These are phyloP conservation scores for Xylariales sp. DNA, from an alignment of 2,329 filamentous ascomycete species.

Conservation along the genomic window DNA sequence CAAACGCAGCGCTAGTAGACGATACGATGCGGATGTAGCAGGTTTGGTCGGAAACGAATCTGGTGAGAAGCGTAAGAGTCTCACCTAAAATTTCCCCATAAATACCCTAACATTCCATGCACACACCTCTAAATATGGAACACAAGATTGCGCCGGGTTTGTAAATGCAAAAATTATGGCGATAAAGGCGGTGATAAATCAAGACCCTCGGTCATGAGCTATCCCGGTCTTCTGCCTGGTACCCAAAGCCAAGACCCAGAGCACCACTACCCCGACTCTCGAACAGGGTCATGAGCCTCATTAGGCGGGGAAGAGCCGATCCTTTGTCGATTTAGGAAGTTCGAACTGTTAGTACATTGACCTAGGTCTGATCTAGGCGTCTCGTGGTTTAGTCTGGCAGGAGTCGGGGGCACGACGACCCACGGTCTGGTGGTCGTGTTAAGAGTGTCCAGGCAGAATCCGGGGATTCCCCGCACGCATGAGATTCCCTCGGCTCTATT, in stretches of 20 bases:
- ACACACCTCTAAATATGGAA: neutral
- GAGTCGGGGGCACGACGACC: neutral
- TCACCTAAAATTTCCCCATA: neutral
- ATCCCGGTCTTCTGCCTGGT: neutral
- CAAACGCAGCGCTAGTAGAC: neutral
- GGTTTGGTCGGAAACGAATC: neutral
- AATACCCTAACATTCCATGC: neutral
- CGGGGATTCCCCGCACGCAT: conserved; percentile 38
- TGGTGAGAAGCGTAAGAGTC: neutral
- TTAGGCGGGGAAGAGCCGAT: conserved; percentile 29
- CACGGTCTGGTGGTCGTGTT: conserved; percentile 6
- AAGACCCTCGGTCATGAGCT: conserved; percentile 17
- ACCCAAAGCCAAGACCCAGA: conserved; percentile 24
- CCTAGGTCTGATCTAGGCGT: neutral
- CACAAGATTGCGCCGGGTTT: neutral
- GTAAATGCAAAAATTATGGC: neutral
- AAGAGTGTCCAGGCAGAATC: conserved; percentile 21
- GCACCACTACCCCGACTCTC: conserved; percentile 27
- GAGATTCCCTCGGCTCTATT: conserved; percentile 29
- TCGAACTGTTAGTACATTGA: conserved; percentile 7
- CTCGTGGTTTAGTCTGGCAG: conserved; percentile 3
- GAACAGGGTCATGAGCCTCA: conserved; percentile 35
- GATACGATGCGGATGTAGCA: neutral
- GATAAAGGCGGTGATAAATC: neutral
- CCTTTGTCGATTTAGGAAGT: conserved; percentile 35